phyloP scores from a whole-genome alignment of 2,329 filamentous ascomycete genomes.

The Penicillium decumbens region DNA sequence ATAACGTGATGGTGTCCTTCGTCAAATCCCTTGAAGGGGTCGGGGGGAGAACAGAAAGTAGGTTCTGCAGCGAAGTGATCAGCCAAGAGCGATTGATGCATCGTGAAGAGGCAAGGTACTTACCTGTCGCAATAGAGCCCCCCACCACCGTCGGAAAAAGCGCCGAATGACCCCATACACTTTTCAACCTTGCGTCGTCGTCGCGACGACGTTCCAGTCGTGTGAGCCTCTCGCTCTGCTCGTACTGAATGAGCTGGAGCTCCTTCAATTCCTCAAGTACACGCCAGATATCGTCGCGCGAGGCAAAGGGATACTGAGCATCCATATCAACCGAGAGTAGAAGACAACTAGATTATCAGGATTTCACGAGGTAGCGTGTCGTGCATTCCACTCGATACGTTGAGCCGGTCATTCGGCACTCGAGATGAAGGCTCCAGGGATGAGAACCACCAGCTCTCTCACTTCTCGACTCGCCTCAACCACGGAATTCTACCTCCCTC shows the following conservation, averaged over 20 bases:
- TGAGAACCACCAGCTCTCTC: not conserved
- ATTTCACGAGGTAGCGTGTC: not conserved
- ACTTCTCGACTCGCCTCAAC: not conserved
- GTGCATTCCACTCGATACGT: not conserved
- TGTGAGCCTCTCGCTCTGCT: conserved; percentile 58
- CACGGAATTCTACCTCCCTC: conserved; percentile 8
- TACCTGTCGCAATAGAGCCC: conserved; percentile 83
- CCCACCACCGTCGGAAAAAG: conserved; percentile 83
- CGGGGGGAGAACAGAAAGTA: conserved; percentile 69
- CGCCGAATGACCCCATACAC: conserved; percentile 78
- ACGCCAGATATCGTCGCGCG: conserved; percentile 62
- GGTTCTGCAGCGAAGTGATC: conserved; percentile 55
- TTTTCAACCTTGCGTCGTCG: conserved; percentile 65
- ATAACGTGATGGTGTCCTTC: conserved; percentile 74
- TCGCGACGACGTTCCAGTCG: conserved; percentile 59
- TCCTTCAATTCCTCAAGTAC: conserved; percentile 59
- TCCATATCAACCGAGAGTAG: conserved; percentile 47
- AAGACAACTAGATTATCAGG: not conserved
- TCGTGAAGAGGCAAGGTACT: conserved; percentile 26
- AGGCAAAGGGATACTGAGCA: conserved; percentile 60
- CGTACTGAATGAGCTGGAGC: conserved; percentile 56
- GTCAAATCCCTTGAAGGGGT: conserved; percentile 86
- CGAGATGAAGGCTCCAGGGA: not conserved
- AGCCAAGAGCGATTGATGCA: not conserved
- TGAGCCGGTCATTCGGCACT: not conserved